A percentile compares a stretch with the other conserved stretches of the same genome.
Conservation (phyloP, 192 early-diverging fungal species). For the Linnemannia exigua region DNA sequence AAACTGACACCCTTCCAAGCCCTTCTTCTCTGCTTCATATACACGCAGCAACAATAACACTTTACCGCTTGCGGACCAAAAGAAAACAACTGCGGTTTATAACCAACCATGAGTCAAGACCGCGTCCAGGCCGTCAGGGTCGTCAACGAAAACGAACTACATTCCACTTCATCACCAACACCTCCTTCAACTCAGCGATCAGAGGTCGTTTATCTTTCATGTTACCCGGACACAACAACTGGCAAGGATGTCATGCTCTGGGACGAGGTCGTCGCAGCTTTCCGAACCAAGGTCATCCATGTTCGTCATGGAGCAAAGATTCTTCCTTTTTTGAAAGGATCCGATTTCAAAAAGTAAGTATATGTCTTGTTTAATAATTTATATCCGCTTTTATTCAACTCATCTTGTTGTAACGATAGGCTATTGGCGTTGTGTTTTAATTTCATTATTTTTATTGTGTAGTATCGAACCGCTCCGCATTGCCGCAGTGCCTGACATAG, state of each 20-base stretch:
- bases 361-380: too few relatives aligned
- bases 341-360: not conserved
- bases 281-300: not conserved
- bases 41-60: too few relatives aligned
- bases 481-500: not conserved
- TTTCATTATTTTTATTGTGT: not conserved
- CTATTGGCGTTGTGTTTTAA: not conserved
- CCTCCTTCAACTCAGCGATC: not conserved
- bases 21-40: too few relatives aligned
- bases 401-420: too few relatives aligned
- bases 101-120: too few relatives aligned
- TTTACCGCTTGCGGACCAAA: too few relatives aligned
- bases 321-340: not conserved
- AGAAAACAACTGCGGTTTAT: too few relatives aligned
- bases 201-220: not conserved
- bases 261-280: not conserved
- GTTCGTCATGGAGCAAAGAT: not conserved
- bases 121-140: too few relatives aligned
- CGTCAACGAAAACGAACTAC: not conserved
- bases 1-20: too few relatives aligned
- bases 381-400: too few relatives aligned
- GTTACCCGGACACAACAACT: not conserved
- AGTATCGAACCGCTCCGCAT: not conserved
- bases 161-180: not conserved
- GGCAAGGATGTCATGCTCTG: not conserved